A percentile compares a stretch with the other conserved stretches of the same genome.
phyloP scores from a whole-genome alignment of 2,329 filamentous ascomycete genomes.

The Myrmaecium sp. region DNA sequence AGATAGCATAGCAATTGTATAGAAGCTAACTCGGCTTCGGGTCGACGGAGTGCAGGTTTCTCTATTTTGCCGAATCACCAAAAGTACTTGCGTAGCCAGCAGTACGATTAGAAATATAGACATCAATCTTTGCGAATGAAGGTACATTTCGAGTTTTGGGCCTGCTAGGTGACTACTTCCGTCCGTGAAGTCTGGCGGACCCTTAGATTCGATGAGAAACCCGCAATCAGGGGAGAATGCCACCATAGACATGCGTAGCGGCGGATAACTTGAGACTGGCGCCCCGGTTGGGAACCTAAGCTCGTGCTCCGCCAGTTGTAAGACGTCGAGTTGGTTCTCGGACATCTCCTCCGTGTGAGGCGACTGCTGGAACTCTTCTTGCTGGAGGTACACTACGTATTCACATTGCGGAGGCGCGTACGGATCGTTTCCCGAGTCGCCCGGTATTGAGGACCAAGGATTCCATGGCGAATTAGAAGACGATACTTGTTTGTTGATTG shows the following conservation, averaged over 20 bases:
- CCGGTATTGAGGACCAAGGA: slow-evolving; percentile 60
- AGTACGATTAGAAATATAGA: slow-evolving; percentile 34
- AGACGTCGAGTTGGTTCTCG: slow-evolving; percentile 9
- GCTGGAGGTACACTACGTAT: slow-evolving; percentile 70
- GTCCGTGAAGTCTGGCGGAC: slow-evolving; percentile 35
- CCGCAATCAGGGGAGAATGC: slow-evolving; percentile 51
- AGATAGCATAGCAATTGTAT: slow-evolving; percentile 43
- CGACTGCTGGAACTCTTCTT: slow-evolving; percentile 35
- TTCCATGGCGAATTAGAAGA: slow-evolving; percentile 37
- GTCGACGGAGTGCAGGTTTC: slow-evolving; percentile 48
- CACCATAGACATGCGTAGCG: slow-evolving; percentile 40
- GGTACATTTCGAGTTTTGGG: slow-evolving; percentile 39
- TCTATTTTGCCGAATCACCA: slow-evolving; percentile 45
- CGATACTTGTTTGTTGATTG: slow-evolving; percentile 48
- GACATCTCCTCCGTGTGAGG: no score
- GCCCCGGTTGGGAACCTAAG: slow-evolving; percentile 42
- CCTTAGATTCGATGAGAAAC: slow-evolving; percentile 46
- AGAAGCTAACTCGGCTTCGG: slow-evolving; percentile 46
- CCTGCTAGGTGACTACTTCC: slow-evolving; percentile 37
- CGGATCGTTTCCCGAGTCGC: slow-evolving; percentile 37
- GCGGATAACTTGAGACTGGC: slow-evolving; percentile 32
- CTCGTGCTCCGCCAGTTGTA: slow-evolving; percentile 40
- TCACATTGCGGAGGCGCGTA: slow-evolving; percentile 66
- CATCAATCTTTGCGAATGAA: slow-evolving; percentile 32
- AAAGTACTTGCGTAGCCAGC: slow-evolving; percentile 35